Evolutionary conservation across 495 filamentous ascomycete species (phyloP).

Genomic region (Evernia prunastri): DNA sequence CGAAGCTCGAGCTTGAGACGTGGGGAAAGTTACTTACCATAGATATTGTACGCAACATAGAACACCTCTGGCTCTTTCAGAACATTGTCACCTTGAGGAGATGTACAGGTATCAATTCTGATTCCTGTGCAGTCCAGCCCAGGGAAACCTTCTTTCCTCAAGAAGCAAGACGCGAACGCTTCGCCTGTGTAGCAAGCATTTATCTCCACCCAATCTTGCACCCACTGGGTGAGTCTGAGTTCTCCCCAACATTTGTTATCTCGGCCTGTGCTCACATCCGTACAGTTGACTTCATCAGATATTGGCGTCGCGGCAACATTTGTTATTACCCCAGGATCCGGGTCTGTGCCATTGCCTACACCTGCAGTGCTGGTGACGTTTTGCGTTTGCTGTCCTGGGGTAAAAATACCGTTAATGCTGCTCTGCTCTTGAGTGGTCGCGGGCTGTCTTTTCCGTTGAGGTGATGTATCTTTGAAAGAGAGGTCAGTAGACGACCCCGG

Average conservation of each 20-base stretch:
- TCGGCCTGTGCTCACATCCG: slow-evolving; percentile 13
- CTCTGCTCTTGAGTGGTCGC: slow-evolving; percentile 4
- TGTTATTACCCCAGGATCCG: slow-evolving; percentile 13
- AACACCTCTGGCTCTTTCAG: slow-evolving; percentile 13
- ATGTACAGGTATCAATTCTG: slow-evolving; percentile 20
- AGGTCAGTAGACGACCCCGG: background rate
- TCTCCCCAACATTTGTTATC: slow-evolving; percentile 24
- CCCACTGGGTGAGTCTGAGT: slow-evolving; percentile 19
- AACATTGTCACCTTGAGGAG: slow-evolving; percentile 16
- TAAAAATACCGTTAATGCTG: background rate
- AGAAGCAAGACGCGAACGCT: slow-evolving; percentile 20
- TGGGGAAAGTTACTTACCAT: slow-evolving; percentile 6
- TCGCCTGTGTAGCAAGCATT: slow-evolving; percentile 17
- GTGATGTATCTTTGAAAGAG: background rate
- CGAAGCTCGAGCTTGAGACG: background rate
- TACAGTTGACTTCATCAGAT: slow-evolving; percentile 11
- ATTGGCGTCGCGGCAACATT: background rate
- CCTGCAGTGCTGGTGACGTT: slow-evolving; percentile 4
- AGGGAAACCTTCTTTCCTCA: slow-evolving; percentile 19
- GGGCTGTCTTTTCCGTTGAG: slow-evolving; percentile 2
- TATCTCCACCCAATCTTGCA: slow-evolving; percentile 10
- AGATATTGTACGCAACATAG: slow-evolving; percentile 26
- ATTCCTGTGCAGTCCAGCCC: slow-evolving; percentile 24
- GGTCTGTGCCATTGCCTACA: slow-evolving; percentile 1
- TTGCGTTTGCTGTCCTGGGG: slow-evolving; percentile 9